These are phyloP conservation scores for Glycyrrhiza uralensis DNA, from an alignment of 306 rosid species.

Conservation along the genomic window DNA sequence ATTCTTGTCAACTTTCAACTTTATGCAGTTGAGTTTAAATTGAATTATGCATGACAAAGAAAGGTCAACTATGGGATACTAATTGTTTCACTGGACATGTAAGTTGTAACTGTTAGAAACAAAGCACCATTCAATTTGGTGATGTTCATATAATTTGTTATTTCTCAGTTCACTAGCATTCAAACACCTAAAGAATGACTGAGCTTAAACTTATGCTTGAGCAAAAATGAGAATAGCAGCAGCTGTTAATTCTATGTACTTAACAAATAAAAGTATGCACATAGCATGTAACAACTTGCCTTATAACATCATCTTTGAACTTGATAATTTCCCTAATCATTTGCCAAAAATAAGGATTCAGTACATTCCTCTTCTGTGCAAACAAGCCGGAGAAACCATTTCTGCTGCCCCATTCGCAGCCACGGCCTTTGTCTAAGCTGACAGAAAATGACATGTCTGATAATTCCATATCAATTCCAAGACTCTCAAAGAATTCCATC, in stretches of 20 bases:
- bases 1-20: too few species aligned
- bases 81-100: not conserved
- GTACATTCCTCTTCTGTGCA: conserved; percentile 66
- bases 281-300: conserved; percentile 38
- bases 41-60: too few species aligned
- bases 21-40: too few species aligned
- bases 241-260: not conserved
- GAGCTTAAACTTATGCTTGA: not conserved
- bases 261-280: not conserved
- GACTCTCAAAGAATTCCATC: conserved; percentile 83
- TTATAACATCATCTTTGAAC: conserved; percentile 67
- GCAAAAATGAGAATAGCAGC: not conserved
- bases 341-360: conserved; percentile 74
- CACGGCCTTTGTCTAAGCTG: conserved; percentile 68
- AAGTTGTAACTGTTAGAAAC: not conserved
- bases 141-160: not conserved
- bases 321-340: conserved; percentile 73
- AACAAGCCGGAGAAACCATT: conserved; percentile 72
- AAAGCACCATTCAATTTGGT: not conserved
- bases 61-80: not conserved
- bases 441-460: conserved; percentile 88
- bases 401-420: conserved; percentile 90
- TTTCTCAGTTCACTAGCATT: not conserved
- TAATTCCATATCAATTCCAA: conserved; percentile 77
- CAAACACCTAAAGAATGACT: not conserved